A percentile compares a stretch with the other conserved stretches of the same genome.
Conservation (phyloP, 2,329 filamentous ascomycete genomes). For the Alternaria burnsii region DNA sequence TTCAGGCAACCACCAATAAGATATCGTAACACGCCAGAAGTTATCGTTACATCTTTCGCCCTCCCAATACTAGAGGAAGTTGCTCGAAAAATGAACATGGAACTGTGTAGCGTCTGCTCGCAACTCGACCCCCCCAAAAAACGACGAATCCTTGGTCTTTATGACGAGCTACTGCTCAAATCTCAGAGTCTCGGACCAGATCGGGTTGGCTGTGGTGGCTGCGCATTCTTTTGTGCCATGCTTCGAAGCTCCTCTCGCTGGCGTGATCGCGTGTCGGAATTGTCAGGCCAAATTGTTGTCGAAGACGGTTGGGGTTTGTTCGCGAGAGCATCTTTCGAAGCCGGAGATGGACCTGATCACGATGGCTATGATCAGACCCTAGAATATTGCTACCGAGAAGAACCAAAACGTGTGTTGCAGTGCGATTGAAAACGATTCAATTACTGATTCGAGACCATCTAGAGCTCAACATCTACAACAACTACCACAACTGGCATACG, state of each 20-base stretch:
- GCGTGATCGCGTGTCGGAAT: not conserved
- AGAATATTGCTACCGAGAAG: no score
- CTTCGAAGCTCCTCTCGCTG: not conserved
- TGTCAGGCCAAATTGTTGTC: not conserved
- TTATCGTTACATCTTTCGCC: no score
- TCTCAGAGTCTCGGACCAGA: not conserved
- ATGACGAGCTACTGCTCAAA: not conserved
- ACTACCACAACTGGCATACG: no score
- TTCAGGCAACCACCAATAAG: no score
- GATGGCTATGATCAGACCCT: not conserved
- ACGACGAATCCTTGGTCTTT: not conserved
- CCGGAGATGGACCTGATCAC: not conserved
- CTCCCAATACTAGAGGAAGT: not conserved
- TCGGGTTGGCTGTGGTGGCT: not conserved
- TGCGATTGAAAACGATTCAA: no score
- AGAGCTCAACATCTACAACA: no score
- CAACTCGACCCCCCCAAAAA: not conserved
- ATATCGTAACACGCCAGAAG: no score
- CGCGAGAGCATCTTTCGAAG: no score
- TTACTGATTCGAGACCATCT: not conserved
- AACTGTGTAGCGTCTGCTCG: not conserved
- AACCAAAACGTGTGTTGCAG: not conserved
- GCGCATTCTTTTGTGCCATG: not conserved
- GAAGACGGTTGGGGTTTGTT: no score
- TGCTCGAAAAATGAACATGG: not conserved